Evolutionary conservation across 306 rosid species (phyloP).

Genomic region (Dalbergia oliveri): DNA sequence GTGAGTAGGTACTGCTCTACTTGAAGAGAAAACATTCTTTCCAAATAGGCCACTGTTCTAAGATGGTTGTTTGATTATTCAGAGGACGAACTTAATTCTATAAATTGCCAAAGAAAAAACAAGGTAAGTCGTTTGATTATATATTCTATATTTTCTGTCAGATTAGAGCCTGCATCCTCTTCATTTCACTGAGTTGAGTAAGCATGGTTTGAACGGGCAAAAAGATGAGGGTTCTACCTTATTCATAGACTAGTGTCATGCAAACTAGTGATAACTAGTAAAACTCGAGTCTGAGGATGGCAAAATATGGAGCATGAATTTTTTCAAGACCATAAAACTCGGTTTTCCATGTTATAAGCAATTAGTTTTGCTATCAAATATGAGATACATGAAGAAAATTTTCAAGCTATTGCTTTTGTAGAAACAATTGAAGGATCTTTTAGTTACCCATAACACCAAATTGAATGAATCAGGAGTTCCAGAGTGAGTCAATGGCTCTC

Average conservation of each 20-base stretch:
- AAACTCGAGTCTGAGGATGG: background rate
- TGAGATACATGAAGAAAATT: background rate
- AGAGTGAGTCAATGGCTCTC: slow-evolving; percentile 86
- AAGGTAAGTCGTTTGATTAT: no score
- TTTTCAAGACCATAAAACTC: background rate
- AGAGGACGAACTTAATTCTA: no score
- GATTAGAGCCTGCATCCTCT: background rate
- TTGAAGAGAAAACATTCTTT: no score
- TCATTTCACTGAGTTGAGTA: slow-evolving; percentile 14
- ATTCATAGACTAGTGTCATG: background rate
- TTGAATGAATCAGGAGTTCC: slow-evolving; percentile 95
- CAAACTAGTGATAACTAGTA: background rate
- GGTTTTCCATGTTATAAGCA: background rate
- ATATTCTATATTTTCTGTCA: background rate
- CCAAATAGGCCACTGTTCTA: no score
- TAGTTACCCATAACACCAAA: slow-evolving; percentile 89
- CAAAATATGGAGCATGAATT: background rate
- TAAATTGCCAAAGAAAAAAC: no score
- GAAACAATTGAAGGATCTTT: background rate
- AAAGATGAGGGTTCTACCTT: background rate
- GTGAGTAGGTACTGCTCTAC: no score
- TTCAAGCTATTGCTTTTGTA: background rate
- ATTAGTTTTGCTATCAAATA: background rate
- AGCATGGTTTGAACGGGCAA: background rate
- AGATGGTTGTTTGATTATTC: no score